Conservation (phyloP, 1,139 yeast species). For the Hemisphaericaspora xylanilytica region DNA sequence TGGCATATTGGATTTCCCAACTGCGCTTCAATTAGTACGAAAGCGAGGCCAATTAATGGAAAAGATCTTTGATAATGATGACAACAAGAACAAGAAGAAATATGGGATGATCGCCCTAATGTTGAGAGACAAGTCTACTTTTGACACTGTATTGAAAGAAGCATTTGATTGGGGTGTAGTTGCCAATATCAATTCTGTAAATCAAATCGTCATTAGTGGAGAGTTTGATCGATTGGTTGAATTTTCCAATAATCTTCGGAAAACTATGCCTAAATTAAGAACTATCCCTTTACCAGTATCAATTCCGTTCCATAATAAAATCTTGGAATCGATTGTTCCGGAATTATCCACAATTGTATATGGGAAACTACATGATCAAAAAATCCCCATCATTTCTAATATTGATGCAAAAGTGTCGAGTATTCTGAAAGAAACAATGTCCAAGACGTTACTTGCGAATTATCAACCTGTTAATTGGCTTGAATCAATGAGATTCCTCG, state of each 20-base stretch:
- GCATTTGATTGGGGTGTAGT: constrained; percentile 25
- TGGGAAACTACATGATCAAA: constrained; percentile 15
- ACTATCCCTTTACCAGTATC: constrained; percentile 39
- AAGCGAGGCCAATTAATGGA: constrained; percentile 55
- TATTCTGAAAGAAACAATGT: constrained; percentile 20
- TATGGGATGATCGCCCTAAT: constrained; percentile 41
- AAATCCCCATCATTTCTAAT: constrained; percentile 35
- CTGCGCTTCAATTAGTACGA: constrained; percentile 49
- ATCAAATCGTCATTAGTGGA: constrained; percentile 49
- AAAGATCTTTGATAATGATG: constrained; percentile 17
- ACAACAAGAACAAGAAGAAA: constrained; percentile 5
- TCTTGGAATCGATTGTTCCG: constrained; percentile 37
- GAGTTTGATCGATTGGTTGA: constrained; percentile 19
- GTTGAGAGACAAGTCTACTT: constrained; percentile 22
- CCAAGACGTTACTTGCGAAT: constrained; percentile 33
- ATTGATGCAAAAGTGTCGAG: constrained; percentile 26
- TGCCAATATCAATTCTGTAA: constrained; percentile 43
- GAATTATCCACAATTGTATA: constrained; percentile 20
- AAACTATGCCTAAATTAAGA: constrained; percentile 5
- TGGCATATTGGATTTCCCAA: constrained; percentile 36
- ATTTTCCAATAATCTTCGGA: constrained; percentile 7
- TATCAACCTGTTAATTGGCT: constrained; percentile 47
- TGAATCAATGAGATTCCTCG: constrained; percentile 27
- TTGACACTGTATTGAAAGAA: constrained; percentile 18
- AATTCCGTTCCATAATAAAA: constrained; percentile 53